A percentile compares a stretch with the other conserved stretches of the same genome.
These are phyloP conservation scores for Dentipellis sp. DNA, from an alignment of 768 basidiomycete genomes.

Conservation along the genomic window DNA sequence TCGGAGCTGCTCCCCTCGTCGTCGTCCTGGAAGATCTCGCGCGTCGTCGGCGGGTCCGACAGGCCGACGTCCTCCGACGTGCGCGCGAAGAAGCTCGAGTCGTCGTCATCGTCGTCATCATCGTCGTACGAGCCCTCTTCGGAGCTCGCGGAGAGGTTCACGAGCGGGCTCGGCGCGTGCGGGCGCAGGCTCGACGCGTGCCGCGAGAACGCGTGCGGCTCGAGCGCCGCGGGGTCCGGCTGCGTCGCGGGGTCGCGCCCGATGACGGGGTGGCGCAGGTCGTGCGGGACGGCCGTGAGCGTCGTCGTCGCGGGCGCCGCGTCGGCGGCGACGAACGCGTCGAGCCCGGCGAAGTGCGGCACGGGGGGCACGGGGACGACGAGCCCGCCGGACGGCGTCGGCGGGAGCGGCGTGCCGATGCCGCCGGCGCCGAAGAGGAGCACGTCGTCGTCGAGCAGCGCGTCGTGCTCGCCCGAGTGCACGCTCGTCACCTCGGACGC, in stretches of 20 bases:
- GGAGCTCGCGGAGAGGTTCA: slow-evolving; percentile 9
- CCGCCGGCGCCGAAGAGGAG: slow-evolving; percentile 14
- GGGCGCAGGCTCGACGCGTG: background rate
- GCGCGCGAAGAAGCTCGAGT: slow-evolving; percentile 13
- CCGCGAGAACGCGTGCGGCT: background rate
- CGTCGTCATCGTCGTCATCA: slow-evolving; percentile 10
- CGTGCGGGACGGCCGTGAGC: background rate
- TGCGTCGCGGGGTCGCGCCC: background rate
- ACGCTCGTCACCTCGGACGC: slow-evolving; percentile 8
- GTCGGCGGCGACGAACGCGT: background rate
- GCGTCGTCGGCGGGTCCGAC: background rate
- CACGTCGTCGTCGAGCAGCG: slow-evolving; percentile 10
- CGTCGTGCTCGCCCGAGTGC: slow-evolving; percentile 13
- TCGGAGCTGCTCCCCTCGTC: slow-evolving; percentile 1
- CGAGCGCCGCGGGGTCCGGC: background rate
- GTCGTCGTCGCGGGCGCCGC: background rate
- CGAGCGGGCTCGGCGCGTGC: slow-evolving; percentile 7
- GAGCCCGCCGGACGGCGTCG: slow-evolving; percentile 10
- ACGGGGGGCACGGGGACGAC: slow-evolving; percentile 3
- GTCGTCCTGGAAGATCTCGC: slow-evolving; percentile 1
- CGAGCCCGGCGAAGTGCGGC: background rate
- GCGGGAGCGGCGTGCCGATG: slow-evolving; percentile 8
- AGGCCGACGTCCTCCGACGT: slow-evolving; percentile 10
- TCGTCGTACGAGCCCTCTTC: slow-evolving; percentile 1
- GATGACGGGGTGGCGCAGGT: background rate